Percentiles rank a stretch among this genome's conserved stretches.
Conservation (phyloP, 345 rosid genomes). For the Theobroma cacao region DNA sequence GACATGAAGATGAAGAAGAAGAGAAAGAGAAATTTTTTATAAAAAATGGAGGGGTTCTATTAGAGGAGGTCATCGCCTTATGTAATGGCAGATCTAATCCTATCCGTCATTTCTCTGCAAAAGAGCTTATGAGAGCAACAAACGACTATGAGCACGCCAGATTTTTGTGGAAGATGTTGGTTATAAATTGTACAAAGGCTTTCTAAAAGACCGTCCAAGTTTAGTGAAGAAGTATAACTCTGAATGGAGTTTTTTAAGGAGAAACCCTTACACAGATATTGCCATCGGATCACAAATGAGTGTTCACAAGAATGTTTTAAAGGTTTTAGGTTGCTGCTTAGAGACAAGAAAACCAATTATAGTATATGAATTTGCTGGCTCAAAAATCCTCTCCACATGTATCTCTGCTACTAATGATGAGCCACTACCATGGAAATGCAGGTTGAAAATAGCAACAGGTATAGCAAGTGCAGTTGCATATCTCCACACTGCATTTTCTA, state of each 20-base stretch:
- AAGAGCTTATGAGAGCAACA: conserved; percentile 21
- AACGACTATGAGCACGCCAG: neutral
- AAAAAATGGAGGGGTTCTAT: conserved; percentile 1
- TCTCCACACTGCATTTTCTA: conserved; percentile 25
- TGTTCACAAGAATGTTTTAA: conserved; percentile 9
- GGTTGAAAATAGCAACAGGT: conserved; percentile 24
- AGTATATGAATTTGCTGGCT: conserved; percentile 14
- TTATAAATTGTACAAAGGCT: conserved; percentile 9
- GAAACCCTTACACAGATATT: conserved; percentile 10
- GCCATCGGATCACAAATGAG: conserved; percentile 7
- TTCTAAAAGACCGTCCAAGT: conserved; percentile 1
- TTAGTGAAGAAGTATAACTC: conserved; percentile 14
- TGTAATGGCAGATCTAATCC: conserved; percentile 17
- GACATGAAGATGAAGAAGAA: too few relatives aligned
- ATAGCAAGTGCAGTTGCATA: conserved; percentile 3
- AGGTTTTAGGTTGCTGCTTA: conserved; percentile 29
- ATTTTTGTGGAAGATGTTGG: neutral
- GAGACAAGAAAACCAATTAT: conserved; percentile 8
- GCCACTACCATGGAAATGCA: conserved; percentile 14
- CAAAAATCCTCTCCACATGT: conserved; percentile 8
- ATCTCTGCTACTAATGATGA: neutral
- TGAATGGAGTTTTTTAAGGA: too few relatives aligned
- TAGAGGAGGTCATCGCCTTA: conserved; percentile 15
- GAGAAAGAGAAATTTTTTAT: neutral
- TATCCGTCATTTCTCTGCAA: conserved; percentile 3